A percentile compares a stretch with the other conserved stretches of the same genome.
These are phyloP conservation scores for Trichoderma sp. DNA, from an alignment of 2,329 filamentous ascomycete species.

Conservation along the genomic window DNA sequence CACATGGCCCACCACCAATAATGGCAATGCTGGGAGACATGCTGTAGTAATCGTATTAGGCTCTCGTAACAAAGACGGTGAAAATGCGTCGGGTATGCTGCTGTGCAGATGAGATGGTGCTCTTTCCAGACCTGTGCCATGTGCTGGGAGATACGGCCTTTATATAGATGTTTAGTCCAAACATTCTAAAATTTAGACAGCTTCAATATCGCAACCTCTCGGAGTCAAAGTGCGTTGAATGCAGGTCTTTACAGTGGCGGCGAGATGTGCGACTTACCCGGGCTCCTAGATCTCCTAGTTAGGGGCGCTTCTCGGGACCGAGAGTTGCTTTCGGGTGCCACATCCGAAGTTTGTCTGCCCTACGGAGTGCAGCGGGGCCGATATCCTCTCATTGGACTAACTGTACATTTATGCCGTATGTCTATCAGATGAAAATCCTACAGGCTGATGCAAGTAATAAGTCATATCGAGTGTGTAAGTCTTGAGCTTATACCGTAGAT, in stretches of 20 bases:
- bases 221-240: background rate
- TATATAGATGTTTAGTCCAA: background rate
- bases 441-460: background rate
- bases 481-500: background rate
- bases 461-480: background rate
- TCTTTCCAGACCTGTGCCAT: background rate
- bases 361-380: background rate
- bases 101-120: background rate
- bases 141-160: background rate
- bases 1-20: constrained; percentile 49
- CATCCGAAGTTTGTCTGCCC: background rate
- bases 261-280: background rate
- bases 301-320: constrained; percentile 7
- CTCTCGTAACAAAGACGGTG: too few species aligned
- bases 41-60: background rate
- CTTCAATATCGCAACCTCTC: background rate
- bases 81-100: too few species aligned
- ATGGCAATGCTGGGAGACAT: constrained; percentile 44
- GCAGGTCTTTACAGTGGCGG: background rate
- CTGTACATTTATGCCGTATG: background rate
- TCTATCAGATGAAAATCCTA: background rate
- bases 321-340: background rate
- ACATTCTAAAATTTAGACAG: background rate
- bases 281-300: background rate
- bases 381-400: background rate